phyloP scores from a whole-genome alignment of 768 basidiomycete species.

The Candolleomyces eurysporus region DNA sequence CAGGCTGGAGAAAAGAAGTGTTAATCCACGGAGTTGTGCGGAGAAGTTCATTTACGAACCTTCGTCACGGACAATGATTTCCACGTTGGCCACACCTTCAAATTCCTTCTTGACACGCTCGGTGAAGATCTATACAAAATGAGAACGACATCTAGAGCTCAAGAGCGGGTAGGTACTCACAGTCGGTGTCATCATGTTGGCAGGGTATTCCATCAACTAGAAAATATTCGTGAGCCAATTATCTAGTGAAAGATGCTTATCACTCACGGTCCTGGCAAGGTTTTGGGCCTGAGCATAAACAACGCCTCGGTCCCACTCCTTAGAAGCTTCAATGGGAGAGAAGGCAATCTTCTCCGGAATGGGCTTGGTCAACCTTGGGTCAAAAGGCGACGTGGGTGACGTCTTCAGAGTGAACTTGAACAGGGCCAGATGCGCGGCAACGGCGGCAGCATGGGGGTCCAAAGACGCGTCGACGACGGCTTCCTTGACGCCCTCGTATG shows the following conservation, averaged over 20 bases:
- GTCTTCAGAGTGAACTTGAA: slow-evolving; percentile 84
- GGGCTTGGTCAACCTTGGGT: slow-evolving; percentile 54
- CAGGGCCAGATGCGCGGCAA: slow-evolving; percentile 71
- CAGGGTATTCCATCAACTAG: slow-evolving; percentile 83
- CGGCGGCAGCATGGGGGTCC: slow-evolving; percentile 81
- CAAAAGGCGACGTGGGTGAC: slow-evolving; percentile 59
- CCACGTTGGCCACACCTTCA: slow-evolving; percentile 60
- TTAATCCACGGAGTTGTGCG: too few relatives aligned
- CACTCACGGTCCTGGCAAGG: slow-evolving; percentile 67
- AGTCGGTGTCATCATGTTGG: slow-evolving; percentile 84
- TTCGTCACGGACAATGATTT: slow-evolving; percentile 71
- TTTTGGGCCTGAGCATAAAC: slow-evolving; percentile 79
- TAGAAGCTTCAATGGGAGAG: slow-evolving; percentile 41
- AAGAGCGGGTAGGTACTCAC: slow-evolving; percentile 31
- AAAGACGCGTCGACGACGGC: slow-evolving; percentile 60
- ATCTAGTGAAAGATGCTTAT: neutral
- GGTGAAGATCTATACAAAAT: slow-evolving; percentile 51
- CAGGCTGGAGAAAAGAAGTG: slow-evolving; percentile 46
- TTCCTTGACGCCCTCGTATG: slow-evolving; percentile 58
- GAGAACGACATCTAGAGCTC: neutral
- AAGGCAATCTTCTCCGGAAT: slow-evolving; percentile 51
- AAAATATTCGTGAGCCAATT: neutral
- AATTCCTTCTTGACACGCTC: slow-evolving; percentile 71
- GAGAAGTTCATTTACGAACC: too few relatives aligned
- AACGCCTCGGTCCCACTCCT: slow-evolving; percentile 72